phyloP scores from a whole-genome alignment of 148 eudicot species.

The Rhododendron williamsianum region DNA sequence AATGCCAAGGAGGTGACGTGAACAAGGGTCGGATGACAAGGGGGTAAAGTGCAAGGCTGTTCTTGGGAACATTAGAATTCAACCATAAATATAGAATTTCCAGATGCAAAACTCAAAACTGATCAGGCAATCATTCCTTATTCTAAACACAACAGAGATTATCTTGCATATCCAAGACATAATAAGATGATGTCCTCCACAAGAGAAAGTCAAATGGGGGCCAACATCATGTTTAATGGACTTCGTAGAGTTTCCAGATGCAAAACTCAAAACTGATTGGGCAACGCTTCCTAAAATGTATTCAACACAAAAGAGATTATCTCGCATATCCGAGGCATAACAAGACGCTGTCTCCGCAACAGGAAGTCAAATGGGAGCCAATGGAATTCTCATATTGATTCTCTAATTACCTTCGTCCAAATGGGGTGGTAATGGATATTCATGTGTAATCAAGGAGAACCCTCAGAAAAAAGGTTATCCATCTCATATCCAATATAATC shows the following conservation, averaged over 20 bases:
- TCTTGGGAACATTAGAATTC: not conserved
- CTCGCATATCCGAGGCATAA: not conserved
- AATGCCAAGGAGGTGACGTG: not conserved
- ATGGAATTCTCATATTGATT: not conserved
- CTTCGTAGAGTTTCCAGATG: not conserved
- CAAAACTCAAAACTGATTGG: not conserved
- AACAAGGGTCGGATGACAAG: not conserved
- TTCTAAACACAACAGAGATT: not conserved
- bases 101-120: not conserved
- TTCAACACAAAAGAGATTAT: not conserved
- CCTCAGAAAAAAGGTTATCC: not conserved
- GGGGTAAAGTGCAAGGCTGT: not conserved
- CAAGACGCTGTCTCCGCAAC: not conserved
- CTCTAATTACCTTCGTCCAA: not conserved
- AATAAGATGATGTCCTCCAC: not conserved
- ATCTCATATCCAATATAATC: not conserved
- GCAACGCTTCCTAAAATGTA: not conserved
- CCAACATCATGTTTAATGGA: not conserved
- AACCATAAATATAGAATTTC: not conserved
- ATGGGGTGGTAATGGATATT: not conserved
- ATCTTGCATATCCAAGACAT: not conserved
- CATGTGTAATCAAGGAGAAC: not conserved
- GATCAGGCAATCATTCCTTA: not conserved
- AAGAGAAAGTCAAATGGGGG: not conserved
- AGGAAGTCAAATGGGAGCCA: not conserved